Conservation (phyloP, 179 eudicot species). For the Carnegiea gigantea region DNA sequence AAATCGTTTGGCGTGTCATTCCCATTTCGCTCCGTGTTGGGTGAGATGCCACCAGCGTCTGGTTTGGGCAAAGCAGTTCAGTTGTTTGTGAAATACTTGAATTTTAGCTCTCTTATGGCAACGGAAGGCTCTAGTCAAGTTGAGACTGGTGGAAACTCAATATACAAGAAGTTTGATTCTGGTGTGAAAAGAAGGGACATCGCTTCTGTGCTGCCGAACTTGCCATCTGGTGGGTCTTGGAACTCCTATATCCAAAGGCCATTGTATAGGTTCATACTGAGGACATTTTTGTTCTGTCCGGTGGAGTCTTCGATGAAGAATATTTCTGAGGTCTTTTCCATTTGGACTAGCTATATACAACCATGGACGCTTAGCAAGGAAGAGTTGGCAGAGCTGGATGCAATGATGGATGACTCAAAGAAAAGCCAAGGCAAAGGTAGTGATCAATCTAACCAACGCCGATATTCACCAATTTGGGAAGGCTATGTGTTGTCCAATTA, state of each 20-base stretch:
- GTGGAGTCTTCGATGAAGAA: constrained; percentile 79
- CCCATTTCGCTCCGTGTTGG: constrained; percentile 60
- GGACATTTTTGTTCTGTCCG: constrained; percentile 87
- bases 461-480: constrained; percentile 78
- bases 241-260: constrained; percentile 78
- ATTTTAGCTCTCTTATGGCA: constrained; percentile 41
- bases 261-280: constrained; percentile 71
- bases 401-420: constrained; percentile 27
- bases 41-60: constrained; percentile 77
- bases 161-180: constrained; percentile 38
- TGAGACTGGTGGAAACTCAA: constrained; percentile 45
- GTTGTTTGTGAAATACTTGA: constrained; percentile 70
- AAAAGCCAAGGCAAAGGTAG: constrained; percentile 28
- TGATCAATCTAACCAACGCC: constrained; percentile 28
- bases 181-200: constrained; percentile 39
- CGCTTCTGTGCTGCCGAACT: constrained; percentile 30
- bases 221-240: constrained; percentile 54
- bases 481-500: constrained; percentile 77
- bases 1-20: constrained; percentile 62
- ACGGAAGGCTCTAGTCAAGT: constrained; percentile 34
- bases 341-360: constrained; percentile 71
- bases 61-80: constrained; percentile 82
- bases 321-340: constrained; percentile 64
- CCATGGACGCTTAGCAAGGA: constrained; percentile 78
- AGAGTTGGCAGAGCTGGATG: constrained; percentile 61